A percentile compares a stretch with the other conserved stretches of the same genome.
Conservation (phyloP, 1,284 basidiomycete species). For the Earliella scabrosa region DNA sequence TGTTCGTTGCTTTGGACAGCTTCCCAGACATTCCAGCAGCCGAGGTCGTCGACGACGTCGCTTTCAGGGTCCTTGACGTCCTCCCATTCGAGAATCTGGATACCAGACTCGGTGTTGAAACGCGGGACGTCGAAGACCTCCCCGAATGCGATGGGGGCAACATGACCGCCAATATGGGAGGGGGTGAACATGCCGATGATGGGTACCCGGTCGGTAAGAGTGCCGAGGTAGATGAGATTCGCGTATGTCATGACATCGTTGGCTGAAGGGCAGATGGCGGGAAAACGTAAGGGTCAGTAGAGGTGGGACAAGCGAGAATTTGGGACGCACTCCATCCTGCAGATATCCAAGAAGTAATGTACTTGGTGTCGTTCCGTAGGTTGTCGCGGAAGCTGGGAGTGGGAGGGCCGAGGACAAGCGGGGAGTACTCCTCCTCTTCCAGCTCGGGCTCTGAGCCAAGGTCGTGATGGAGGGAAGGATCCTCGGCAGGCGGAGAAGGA, state of each 20-base stretch:
- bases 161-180: conserved; percentile 60
- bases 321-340: conserved; percentile 68
- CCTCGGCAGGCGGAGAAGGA: too few species aligned
- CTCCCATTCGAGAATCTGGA: conserved; percentile 45
- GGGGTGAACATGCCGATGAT: conserved; percentile 68
- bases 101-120: conserved; percentile 38
- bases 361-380: conserved; percentile 58
- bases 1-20: conserved; percentile 49
- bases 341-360: conserved; percentile 70
- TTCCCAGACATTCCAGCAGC: conserved; percentile 75
- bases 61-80: conserved; percentile 43
- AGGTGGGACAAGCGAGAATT: not conserved
- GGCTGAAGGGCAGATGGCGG: conserved; percentile 42
- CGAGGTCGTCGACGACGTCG: conserved; percentile 55
- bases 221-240: conserved; percentile 69
- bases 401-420: conserved; percentile 49
- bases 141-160: conserved; percentile 40
- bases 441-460: conserved; percentile 30
- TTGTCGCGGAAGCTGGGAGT: conserved; percentile 62
- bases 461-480: not conserved
- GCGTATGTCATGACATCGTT: conserved; percentile 77
- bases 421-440: conserved; percentile 26
- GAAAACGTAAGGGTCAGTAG: not conserved
- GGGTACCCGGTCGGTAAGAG: conserved; percentile 66
- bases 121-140: conserved; percentile 49